Evolutionary conservation across 371 early-diverging fungal genomes (phyloP), one percentile per base, ranked within the genome.

Genomic region (Mortierella sp.): DNA sequence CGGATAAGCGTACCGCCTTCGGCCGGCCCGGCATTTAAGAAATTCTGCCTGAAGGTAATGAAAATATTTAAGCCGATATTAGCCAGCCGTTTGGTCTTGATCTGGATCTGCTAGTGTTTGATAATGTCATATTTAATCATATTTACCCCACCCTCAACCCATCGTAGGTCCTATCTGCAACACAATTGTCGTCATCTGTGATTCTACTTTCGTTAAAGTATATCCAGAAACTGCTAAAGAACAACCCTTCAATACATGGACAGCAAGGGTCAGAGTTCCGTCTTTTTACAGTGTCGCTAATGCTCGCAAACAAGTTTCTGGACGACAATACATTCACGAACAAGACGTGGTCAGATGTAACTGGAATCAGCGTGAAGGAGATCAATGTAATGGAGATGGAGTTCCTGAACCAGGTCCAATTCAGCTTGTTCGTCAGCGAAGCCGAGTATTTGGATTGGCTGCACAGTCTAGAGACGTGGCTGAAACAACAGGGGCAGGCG

Each of bases 201-300:
- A 84, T 89, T 21, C 64, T 87, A 19, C 67, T 89, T 6, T 82
- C 90, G 4, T 50, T 89, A 42, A 84, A 88, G 67, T 89, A 88
- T 46, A 89, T 88, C 61, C 85, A 86, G 42, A 86, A 86, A 80
- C 72, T 89, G 19, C 64, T 87, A 34, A 85, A 86, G 57, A 83
- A 83, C 31, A 86, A 86, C 53, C 90, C 90, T 0, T 79, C 72
- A 43, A 87, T 88, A 30, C 87, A 88, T 71, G 88, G 88, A 56
- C 87, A 86, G 2, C 88, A 80, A 42, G 93, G 92, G 27, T 91
- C 92, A 21, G 94, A 93, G 70, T 93, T 89, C 64, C 84, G 91
- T 47, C 66, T 93, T 46, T 91, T 93, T 63, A 90, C 90, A 3
- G 92, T 93, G 12, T 91, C 94, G 9, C 70, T 93, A 23, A 92